Percentiles rank a stretch among this genome's conserved stretches.
Conservation (phyloP, 2,329 filamentous ascomycete species). For the Byssoonygena ceratinophila region DNA sequence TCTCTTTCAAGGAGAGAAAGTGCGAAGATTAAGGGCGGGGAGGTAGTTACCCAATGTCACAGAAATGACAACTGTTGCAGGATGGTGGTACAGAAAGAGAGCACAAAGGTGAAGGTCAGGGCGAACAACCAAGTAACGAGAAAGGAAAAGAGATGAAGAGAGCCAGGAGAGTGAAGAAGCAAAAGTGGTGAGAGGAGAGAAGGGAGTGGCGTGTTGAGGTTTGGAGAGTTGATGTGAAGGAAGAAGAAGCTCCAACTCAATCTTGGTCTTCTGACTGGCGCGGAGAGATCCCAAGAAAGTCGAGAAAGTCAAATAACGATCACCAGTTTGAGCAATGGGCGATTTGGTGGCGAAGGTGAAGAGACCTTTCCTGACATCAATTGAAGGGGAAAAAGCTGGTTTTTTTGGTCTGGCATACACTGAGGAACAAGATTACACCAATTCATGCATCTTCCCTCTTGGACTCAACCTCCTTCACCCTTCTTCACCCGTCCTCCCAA, state of each 20-base stretch:
- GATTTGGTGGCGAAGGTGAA: constrained; percentile 1
- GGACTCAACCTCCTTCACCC: no score
- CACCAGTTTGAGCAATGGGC: constrained; percentile 5
- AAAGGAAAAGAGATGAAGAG: constrained; percentile 14
- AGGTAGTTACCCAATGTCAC: constrained; percentile 12
- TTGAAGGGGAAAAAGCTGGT: neutral
- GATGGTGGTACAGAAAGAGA: constrained; percentile 9
- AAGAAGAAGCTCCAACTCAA: constrained; percentile 11
- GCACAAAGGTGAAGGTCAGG: constrained; percentile 6
- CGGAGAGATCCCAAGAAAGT: constrained; percentile 12
- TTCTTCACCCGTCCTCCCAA: neutral
- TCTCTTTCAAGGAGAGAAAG: constrained; percentile 1
- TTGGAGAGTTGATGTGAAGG: constrained; percentile 3
- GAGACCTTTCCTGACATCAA: neutral
- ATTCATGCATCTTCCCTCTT: neutral
- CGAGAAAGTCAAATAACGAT: constrained; percentile 4
- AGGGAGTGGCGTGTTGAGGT: constrained; percentile 8
- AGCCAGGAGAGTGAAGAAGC: neutral
- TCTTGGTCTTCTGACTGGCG: constrained; percentile 13
- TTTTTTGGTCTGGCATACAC: neutral
- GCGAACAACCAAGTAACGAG: constrained; percentile 4
- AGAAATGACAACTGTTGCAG: constrained; percentile 9
- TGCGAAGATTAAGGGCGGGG: constrained; percentile 10
- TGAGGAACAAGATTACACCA: neutral
- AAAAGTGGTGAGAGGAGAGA: neutral